Conservation (phyloP, 345 rosid genomes). For the Abelmoschus esculentus region DNA sequence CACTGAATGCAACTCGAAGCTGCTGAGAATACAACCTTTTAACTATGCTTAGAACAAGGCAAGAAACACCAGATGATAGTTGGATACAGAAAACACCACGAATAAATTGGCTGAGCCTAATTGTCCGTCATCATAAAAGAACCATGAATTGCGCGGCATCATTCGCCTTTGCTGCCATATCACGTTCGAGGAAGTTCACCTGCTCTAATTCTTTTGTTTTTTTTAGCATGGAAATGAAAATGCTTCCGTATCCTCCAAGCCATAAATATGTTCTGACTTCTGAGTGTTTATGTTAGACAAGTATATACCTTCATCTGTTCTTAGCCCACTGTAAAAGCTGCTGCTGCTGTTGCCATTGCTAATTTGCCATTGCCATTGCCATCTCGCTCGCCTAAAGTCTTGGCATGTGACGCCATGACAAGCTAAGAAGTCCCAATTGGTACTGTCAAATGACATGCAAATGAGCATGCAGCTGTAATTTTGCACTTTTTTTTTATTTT, state of each 20-base stretch:
- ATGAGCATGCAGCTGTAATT: slow-evolving; percentile 15
- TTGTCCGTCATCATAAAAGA: slow-evolving; percentile 11
- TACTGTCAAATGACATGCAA: background rate
- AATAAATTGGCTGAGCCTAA: slow-evolving; percentile 17
- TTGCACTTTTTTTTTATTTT: background rate
- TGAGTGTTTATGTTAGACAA: too few relatives aligned
- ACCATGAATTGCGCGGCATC: slow-evolving; percentile 10
- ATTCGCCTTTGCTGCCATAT: background rate
- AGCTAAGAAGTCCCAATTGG: slow-evolving; percentile 3
- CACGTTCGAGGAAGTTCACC: background rate
- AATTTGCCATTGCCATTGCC: too few relatives aligned
- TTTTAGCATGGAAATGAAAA: background rate
- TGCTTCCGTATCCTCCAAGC: too few relatives aligned
- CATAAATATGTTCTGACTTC: too few relatives aligned
- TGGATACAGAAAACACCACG: slow-evolving; percentile 21
- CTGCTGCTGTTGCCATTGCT: too few relatives aligned
- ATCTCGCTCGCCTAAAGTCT: background rate
- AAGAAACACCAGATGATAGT: slow-evolving; percentile 18
- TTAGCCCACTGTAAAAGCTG: too few relatives aligned
- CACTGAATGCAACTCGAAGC: slow-evolving; percentile 75
- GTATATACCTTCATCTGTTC: too few relatives aligned
- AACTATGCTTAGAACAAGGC: slow-evolving; percentile 21
- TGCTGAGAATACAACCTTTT: slow-evolving; percentile 40
- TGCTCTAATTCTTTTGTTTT: slow-evolving; percentile 7
- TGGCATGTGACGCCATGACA: background rate